phyloP scores from a whole-genome alignment of 805 yeast genomes.

The Wickerhamiella azymoides region DNA sequence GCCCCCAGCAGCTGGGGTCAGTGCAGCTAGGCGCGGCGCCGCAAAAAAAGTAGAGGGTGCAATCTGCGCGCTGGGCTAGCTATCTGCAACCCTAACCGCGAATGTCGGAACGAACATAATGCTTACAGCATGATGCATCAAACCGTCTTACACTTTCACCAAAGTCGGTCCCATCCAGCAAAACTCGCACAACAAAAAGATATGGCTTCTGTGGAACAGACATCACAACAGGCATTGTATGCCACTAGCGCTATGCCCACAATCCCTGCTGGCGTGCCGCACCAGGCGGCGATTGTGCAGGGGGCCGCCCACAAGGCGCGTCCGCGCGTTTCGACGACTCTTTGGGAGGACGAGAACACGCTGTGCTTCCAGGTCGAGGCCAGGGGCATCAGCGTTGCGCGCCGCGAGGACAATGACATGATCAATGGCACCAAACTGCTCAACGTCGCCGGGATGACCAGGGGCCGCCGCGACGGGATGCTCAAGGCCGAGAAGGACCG shows the following conservation, averaged over 20 bases:
- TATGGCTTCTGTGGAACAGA: conserved; percentile 8
- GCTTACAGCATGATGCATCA: not conserved
- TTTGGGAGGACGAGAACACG: conserved; percentile 84
- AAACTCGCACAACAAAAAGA: not conserved
- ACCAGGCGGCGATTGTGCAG: not conserved
- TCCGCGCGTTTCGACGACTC: conserved; percentile 59
- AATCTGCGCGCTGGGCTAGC: not conserved
- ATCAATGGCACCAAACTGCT: conserved; percentile 74
- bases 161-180: not conserved
- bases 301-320: conserved; percentile 11
- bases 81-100: conserved; percentile 6
- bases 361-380: conserved; percentile 77
- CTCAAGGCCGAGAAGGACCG: conserved; percentile 63
- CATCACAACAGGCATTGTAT: conserved; percentile 5
- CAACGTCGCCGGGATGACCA: conserved; percentile 75
- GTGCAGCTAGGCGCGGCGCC: not conserved
- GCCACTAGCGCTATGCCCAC: not conserved
- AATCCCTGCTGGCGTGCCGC: not conserved
- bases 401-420: conserved; percentile 80
- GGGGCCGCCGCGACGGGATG: conserved; percentile 83
- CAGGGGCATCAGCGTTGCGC: conserved; percentile 62
- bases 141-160: not conserved
- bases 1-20: too few relatives aligned
- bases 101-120: not conserved
- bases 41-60: not conserved